Base-by-base conservation (phyloP, 345 rosid species). In the Populus davidiana region DNA sequence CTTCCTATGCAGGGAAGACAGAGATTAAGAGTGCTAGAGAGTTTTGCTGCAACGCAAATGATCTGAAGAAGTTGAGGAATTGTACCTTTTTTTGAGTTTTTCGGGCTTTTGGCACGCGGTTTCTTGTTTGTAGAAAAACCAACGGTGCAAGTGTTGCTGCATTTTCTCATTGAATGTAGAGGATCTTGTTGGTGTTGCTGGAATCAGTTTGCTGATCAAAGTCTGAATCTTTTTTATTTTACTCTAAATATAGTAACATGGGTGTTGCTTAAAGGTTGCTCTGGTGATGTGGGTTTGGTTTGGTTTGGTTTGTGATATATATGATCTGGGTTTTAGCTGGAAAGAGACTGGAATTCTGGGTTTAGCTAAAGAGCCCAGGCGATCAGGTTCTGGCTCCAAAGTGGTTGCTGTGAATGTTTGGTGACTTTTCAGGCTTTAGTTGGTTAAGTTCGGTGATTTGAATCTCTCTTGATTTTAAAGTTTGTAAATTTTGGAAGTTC, bases 361-460 rank as follows among this genome's bases (percentile, higher is more conserved):
- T 78, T 70, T 75, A 43, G 75, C 70, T 20, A 10, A 23, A 43
- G 7, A 52, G 16, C 7, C 18, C 36, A 21, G 38, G 66, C 39
- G 11, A 75, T 10, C 13, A 33, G 25, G 35, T 23, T 54, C 65
- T 64, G 78, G 54, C 21, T 69, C 44, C 59, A 13, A 68, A 75
- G 75, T 54, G 79, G 73, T 76, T 75, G 25, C 68, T 65, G 31
- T 64, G 21, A 13, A 39, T 23, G 52, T 73, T 73, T 25, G 76
- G 31, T 38, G 81, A 56, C 29, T n/a, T 77, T 74, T 74, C 67
- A 69, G 75, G 81, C 16, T 79, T 84, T 79, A 83, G 85, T 82
- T 84, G 89, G 87, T 78, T 20, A 78, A 83, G 77, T 88, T 86
- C 83, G 82, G 87, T 80, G 86, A 69, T 63, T 82, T 65, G 50